These are phyloP conservation scores for Dentipellis sp. DNA, from an alignment of 768 basidiomycete species.

Conservation along the genomic window DNA sequence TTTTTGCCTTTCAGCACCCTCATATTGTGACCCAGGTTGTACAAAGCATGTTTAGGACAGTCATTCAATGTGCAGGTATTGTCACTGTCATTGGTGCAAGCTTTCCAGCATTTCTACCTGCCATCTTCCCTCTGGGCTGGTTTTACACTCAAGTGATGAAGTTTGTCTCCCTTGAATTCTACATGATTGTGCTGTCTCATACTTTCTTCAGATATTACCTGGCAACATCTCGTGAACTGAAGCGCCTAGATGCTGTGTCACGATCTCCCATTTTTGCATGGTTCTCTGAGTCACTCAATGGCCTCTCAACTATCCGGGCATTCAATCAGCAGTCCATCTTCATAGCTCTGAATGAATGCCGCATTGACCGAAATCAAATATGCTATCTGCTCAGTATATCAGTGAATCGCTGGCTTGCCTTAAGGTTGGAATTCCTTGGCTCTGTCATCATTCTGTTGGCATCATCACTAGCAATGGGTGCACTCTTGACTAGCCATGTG, in stretches of 20 bases:
- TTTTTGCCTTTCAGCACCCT: background rate
- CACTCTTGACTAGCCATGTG: constrained; percentile 66
- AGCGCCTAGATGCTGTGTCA: constrained; percentile 82
- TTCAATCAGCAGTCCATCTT: constrained; percentile 68
- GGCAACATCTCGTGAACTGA: constrained; percentile 77
- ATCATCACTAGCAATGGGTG: constrained; percentile 54
- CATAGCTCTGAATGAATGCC: constrained; percentile 54
- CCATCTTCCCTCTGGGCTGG: constrained; percentile 66
- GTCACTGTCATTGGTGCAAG: constrained; percentile 67
- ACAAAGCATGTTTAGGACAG: constrained; percentile 58
- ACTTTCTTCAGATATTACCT: constrained; percentile 65
- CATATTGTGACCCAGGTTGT: constrained; percentile 34
- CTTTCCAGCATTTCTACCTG: constrained; percentile 75
- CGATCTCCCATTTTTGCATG: constrained; percentile 88
- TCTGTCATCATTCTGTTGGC: constrained; percentile 70
- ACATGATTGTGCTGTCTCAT: background rate
- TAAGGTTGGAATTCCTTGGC: constrained; percentile 80
- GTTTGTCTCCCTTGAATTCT: constrained; percentile 30
- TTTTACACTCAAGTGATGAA: constrained; percentile 76
- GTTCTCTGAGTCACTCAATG: constrained; percentile 72
- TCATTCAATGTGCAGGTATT: constrained; percentile 49
- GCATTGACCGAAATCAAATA: constrained; percentile 82
- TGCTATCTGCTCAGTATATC: constrained; percentile 52
- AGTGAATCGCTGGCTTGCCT: constrained; percentile 78
- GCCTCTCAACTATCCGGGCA: constrained; percentile 76